Evolutionary conservation across 345 rosid genomes (phyloP), one percentile per base, ranked within the genome.

Genomic region (Psidium guajava): DNA sequence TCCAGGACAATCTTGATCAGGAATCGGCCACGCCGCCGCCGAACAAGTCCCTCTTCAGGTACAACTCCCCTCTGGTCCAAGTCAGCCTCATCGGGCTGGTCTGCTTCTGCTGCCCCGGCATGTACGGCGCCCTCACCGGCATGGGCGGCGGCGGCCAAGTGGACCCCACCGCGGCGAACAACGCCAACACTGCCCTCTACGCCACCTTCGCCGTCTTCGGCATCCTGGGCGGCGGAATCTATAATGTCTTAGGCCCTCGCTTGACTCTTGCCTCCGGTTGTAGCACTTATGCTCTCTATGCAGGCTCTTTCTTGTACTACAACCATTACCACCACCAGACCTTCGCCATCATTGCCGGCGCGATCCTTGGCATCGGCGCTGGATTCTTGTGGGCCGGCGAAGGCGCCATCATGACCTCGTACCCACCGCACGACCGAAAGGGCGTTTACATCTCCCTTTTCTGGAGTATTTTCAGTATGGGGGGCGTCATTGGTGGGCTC

Each of bases 111-210:
- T 97, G 98, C 54, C 99, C 99, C 0, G 97, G 98, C 3, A 97
- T 97, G 96, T 97, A 94, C 89, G 92, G 95, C 77, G 99, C 99
- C 47, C 93, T 97, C 81, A 89, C 95, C n/a, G 99, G 99, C 14
- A 94, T 97, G 99, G 99, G 99, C 18, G 99, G 98, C 2, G 97
- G 97, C 0, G 98, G 98, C 25, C 99, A 97, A 87, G 90, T 95
- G 4, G 92, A 97, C 81, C 88, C 89, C 56, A 94, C 95, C 22
- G 99, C 98, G 25, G 90, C 93, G 55, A 91, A 97, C 92, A 97
- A 95, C 87, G 95, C 99, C 59, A 90, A 90, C 88, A 94, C 95
- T 5, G 97, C 97, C 84, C 94, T 94, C 54, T 94, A 91, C 90
- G 85, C 91, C 20, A 84, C 95, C 82, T 94, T 94, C 57, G 86